Base-by-base conservation (phyloP, 2,329 filamentous ascomycete species). In the Monilinia fructigena region DNA sequence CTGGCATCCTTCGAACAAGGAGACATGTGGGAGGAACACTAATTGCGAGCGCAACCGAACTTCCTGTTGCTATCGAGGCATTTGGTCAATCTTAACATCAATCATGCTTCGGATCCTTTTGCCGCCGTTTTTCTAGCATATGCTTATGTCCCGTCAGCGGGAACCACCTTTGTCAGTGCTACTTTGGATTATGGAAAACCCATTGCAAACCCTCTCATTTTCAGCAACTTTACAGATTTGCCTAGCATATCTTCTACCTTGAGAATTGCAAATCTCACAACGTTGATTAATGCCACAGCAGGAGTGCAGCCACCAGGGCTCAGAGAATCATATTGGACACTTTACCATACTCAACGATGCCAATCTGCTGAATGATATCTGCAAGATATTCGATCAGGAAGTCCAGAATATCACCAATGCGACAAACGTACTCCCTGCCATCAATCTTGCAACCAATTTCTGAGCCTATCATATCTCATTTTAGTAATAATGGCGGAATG, bases 1-100 rank as follows among this genome's bases (percentile, higher is more conserved):
- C 72, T 85, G 14, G 74, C 79, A 68, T 79, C 79, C 0, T 78
- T 67, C 42, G 55, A 61, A 23, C 61, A 67, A n/a, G 65, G 65
- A 28, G 47, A 63, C 26, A 42, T 70, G 50, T 72, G 67, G 69
- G 68, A 8, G 71, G 67, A 38, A 52, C 31, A 31, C 45, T 50
- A 6, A 66, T 20, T 26, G 31, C 42, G n/a, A 45, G 28, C 11
- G 38, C 52, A 12, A 56, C 12, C 20, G 38, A 64, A 20, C 40
- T 56, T 18, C 20, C 52, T 16, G 38, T 16, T 23, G 40, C 35
- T 3, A 38, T 65, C 23, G 40, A 35, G 14, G 61, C 61, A 18
- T n/a, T n/a, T 67, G 18, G 45, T 28, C 14, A 38, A 59, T 18
- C 31, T 65, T 47, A 65, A 65, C n/a, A 35, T 42, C 16, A 63